phyloP scores from a whole-genome alignment of 345 rosid genomes.

The Dipteronia sinensis region DNA sequence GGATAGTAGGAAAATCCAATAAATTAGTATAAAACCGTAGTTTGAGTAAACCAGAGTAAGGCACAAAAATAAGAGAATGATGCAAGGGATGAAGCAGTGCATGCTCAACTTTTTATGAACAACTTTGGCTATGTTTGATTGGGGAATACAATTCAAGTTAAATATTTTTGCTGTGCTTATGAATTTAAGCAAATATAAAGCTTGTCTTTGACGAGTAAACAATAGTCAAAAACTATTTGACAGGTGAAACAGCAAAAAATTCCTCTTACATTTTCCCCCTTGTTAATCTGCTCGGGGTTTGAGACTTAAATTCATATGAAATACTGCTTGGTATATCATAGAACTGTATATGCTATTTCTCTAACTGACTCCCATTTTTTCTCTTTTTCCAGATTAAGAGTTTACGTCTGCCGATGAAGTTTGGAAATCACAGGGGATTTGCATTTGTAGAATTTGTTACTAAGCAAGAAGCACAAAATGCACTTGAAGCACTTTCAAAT shows the following conservation, averaged over 20 bases:
- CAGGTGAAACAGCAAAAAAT: no score
- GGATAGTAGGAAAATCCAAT: neutral
- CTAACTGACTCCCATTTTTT: neutral
- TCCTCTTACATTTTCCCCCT: no score
- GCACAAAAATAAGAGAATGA: neutral
- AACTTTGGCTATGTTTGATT: neutral
- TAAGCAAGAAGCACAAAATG: constrained; percentile 88
- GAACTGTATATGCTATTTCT: neutral
- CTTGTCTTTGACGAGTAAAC: no score
- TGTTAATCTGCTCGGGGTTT: no score
- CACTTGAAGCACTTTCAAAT: constrained; percentile 62
- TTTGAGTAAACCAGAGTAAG: neutral
- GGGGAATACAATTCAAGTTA: neutral
- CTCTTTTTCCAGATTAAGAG: constrained; percentile 68
- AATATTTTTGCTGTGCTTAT: no score
- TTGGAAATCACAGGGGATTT: constrained; percentile 76
- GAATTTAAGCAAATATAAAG: no score
- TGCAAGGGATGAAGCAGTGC: constrained; percentile 1
- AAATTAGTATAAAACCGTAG: neutral
- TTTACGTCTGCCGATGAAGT: constrained; percentile 79
- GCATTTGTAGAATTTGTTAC: constrained; percentile 87
- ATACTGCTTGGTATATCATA: neutral
- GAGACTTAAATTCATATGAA: no score
- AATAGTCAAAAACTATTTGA: no score
- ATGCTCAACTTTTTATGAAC: neutral